A percentile compares a stretch with the other conserved stretches of the same genome.
phyloP scores from a whole-genome alignment of 768 basidiomycete species.

The Chalciporus piperatus region DNA sequence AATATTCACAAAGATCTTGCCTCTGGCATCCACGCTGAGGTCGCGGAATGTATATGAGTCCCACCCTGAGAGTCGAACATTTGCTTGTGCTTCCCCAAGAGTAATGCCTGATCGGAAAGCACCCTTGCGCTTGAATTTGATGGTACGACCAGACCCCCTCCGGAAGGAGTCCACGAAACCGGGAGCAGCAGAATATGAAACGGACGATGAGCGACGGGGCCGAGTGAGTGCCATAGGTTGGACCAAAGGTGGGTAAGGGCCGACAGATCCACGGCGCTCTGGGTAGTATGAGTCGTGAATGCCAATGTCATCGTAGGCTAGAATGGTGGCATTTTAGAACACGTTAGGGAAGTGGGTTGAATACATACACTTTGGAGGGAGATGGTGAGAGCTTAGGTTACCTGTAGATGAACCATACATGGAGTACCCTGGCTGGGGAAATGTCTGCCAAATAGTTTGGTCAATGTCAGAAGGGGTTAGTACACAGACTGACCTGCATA shows the following conservation, averaged over 20 bases:
- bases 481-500: constrained; percentile 36
- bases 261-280: constrained; percentile 18
- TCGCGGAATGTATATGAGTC: constrained; percentile 64
- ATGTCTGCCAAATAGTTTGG: constrained; percentile 25
- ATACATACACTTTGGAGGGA: constrained; percentile 41
- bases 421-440: constrained; percentile 45
- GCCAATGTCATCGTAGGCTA: constrained; percentile 57
- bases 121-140: constrained; percentile 77
- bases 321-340: constrained; percentile 1
- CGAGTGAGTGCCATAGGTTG: constrained; percentile 22
- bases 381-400: constrained; percentile 37
- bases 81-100: constrained; percentile 66
- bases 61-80: constrained; percentile 55
- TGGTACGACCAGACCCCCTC: constrained; percentile 45
- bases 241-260: constrained; percentile 22
- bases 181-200: constrained; percentile 38
- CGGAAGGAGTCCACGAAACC: constrained; percentile 44
- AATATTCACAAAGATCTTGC: constrained; percentile 59
- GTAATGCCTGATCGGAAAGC: constrained; percentile 62
- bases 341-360: background rate
- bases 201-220: constrained; percentile 37
- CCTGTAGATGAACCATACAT: constrained; percentile 42
- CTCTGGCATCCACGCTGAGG: constrained; percentile 58
- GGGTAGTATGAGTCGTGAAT: constrained; percentile 50
- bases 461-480: background rate